Evolutionary conservation across 1,284 basidiomycete species (phyloP).

Genomic region (Gomphus bonarii): DNA sequence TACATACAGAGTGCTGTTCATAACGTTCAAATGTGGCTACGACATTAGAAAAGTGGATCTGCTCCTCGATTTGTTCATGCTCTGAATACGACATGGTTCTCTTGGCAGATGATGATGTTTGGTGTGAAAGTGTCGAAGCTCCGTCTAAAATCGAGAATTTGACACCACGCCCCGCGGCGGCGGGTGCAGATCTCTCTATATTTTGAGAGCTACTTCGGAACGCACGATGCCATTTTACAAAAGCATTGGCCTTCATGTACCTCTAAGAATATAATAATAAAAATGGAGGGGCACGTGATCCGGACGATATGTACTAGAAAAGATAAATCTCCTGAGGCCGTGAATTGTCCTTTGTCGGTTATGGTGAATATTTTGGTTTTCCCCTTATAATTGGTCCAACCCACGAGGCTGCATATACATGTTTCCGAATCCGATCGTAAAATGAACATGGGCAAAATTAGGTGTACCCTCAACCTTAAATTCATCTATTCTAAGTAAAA

Average conservation of each 20-base stretch:
- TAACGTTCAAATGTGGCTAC: conserved; percentile 59
- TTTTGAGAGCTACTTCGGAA: too few species aligned
- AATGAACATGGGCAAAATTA: too few species aligned
- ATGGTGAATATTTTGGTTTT: background rate
- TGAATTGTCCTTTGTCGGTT: background rate
- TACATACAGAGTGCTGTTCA: conserved; percentile 47
- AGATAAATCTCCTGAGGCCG: background rate
- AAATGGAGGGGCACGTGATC: too few species aligned
- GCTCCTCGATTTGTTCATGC: conserved; percentile 31
- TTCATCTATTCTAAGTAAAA: background rate
- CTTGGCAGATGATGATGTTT: background rate
- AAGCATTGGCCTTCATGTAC: too few species aligned
- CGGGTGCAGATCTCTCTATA: too few species aligned
- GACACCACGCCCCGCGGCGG: too few species aligned
- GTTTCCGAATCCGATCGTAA: too few species aligned
- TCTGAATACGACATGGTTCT: conserved; percentile 10
- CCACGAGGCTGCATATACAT: background rate
- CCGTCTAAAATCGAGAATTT: too few species aligned
- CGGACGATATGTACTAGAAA: background rate
- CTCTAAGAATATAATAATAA: too few species aligned
- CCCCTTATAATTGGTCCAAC: background rate
- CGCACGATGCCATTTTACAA: too few species aligned
- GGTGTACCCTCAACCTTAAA: background rate
- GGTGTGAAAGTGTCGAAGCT: background rate
- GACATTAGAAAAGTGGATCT: conserved; percentile 56